A percentile compares a stretch with the other conserved stretches of the same genome.
These are phyloP conservation scores for Perkinsus chesapeaki DNA, from an alignment of 169 alveolate species.

Conservation along the genomic window DNA sequence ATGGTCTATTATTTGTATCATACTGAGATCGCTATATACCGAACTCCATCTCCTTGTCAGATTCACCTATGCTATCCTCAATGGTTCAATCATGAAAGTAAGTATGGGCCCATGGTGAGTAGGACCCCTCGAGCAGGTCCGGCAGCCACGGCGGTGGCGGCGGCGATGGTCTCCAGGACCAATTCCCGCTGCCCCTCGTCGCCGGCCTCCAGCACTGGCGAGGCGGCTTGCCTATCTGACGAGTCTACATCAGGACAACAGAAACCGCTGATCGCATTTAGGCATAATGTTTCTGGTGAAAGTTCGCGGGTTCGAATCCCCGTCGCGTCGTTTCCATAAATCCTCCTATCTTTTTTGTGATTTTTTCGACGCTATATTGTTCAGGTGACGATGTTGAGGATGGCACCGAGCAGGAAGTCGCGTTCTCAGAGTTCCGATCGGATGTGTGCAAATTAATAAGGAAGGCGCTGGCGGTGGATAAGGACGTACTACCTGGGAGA, in stretches of 20 bases:
- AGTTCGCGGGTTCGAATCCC: not conserved
- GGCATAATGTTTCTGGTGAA: not conserved
- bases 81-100: not conserved
- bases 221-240: not conserved
- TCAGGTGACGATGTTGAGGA: not conserved
- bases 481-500: not conserved
- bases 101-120: not conserved
- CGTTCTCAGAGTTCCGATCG: not conserved
- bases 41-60: not conserved
- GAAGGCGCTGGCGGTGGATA: not conserved
- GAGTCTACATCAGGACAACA: not conserved
- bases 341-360: not conserved
- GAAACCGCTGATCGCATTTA: too few relatives aligned
- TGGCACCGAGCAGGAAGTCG: not conserved
- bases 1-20: too few relatives aligned
- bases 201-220: not conserved
- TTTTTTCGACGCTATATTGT: not conserved
- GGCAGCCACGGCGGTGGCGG: not conserved
- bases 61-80: not conserved
- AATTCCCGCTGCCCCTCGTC: not conserved
- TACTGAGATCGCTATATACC: too few relatives aligned
- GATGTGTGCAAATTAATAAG: not conserved
- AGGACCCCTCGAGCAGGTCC: not conserved
- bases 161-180: not conserved
- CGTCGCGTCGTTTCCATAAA: not conserved